These are phyloP conservation scores for Rubroshorea leprosula DNA, from an alignment of 345 rosid genomes.

Conservation along the genomic window DNA sequence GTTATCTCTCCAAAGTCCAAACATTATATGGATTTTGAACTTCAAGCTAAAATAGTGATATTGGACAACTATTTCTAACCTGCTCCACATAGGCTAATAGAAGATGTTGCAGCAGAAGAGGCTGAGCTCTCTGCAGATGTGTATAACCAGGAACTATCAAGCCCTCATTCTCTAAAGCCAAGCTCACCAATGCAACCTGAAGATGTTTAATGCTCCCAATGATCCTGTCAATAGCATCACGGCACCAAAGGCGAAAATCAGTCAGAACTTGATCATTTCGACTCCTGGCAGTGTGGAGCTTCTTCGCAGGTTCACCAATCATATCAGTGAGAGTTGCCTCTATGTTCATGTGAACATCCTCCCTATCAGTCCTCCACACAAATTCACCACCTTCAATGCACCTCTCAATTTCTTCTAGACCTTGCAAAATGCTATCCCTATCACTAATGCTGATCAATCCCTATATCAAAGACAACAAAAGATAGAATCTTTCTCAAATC, in stretches of 20 bases:
- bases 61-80: constrained; percentile 30
- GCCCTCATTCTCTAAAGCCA: constrained; percentile 62
- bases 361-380: constrained; percentile 87
- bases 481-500: too few relatives aligned
- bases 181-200: constrained; percentile 55
- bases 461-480: constrained; percentile 22
- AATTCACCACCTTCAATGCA: constrained; percentile 59
- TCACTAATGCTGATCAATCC: constrained; percentile 62
- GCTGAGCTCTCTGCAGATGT: constrained; percentile 93
- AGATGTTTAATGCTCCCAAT: constrained; percentile 38
- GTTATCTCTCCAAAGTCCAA: not conserved
- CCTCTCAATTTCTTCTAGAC: constrained; percentile 70
- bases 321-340: constrained; percentile 88
- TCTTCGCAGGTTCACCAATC: constrained; percentile 93
- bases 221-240: constrained; percentile 73
- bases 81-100: constrained; percentile 84
- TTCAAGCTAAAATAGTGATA: not conserved
- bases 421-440: constrained; percentile 58
- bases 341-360: constrained; percentile 96
- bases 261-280: constrained; percentile 88
- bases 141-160: constrained; percentile 93
- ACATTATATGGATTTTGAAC: constrained; percentile 19
- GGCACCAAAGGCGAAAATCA: constrained; percentile 90
- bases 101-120: constrained; percentile 80
- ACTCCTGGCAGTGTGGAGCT: constrained; percentile 88